Conservation (phyloP, 2,329 filamentous ascomycete species). For the Mycosphaerelloides madeirae region DNA sequence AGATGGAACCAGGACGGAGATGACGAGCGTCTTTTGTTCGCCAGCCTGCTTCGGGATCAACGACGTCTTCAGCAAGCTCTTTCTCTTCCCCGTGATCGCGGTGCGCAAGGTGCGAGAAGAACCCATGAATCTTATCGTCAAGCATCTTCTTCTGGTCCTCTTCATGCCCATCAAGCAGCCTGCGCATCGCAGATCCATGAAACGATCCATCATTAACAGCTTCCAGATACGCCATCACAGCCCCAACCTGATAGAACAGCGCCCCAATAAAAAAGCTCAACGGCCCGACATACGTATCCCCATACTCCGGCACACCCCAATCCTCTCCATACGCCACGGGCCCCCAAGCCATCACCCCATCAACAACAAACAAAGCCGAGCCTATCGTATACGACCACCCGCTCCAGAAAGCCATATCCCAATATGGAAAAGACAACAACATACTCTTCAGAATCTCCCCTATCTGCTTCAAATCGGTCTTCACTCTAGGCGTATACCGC, state of each 20-base stretch:
- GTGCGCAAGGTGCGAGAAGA: slow-evolving; percentile 11
- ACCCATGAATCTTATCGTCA: slow-evolving; percentile 25
- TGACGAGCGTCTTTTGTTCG: slow-evolving; percentile 14
- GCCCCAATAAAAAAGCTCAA: slow-evolving; percentile 27
- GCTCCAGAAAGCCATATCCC: slow-evolving; percentile 30
- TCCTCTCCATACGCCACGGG: slow-evolving; percentile 17
- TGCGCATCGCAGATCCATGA: slow-evolving; percentile 25
- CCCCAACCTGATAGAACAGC: slow-evolving; percentile 27
- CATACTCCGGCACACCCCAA: slow-evolving; percentile 11
- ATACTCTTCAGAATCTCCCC: slow-evolving; percentile 16
- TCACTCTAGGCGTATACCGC: slow-evolving; percentile 14
- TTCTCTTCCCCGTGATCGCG: slow-evolving; percentile 6
- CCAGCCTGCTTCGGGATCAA: slow-evolving; percentile 20
- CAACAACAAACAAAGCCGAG: slow-evolving; percentile 25
- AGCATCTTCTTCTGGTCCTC: slow-evolving; percentile 24
- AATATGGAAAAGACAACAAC: slow-evolving; percentile 27
- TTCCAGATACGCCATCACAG: slow-evolving; percentile 27
- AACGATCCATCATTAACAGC: slow-evolving; percentile 30
- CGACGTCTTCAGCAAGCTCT: neutral
- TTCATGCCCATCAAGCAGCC: slow-evolving; percentile 24
- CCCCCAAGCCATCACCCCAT: slow-evolving; percentile 22
- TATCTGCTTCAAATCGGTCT: slow-evolving; percentile 8
- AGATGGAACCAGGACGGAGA: slow-evolving; percentile 16
- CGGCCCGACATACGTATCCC: slow-evolving; percentile 20
- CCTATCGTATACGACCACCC: slow-evolving; percentile 27